A percentile compares a stretch with the other conserved stretches of the same genome.
Evolutionary conservation across 768 basidiomycete genomes (phyloP).

Genomic region (Kwoniella sp.): DNA sequence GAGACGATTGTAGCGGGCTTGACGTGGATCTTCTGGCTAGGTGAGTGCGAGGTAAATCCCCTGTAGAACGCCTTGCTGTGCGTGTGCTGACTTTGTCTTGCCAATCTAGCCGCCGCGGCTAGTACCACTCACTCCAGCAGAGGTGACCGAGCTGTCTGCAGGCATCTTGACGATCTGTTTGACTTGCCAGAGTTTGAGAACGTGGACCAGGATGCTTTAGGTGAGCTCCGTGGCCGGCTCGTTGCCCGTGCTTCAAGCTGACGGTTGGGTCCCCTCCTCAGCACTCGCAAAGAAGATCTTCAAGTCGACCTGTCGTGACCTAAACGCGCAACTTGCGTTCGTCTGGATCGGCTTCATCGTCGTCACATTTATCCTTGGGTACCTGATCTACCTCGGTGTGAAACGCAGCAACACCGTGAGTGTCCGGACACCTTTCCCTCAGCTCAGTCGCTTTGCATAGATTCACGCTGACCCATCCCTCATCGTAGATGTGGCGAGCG

Average conservation of each 20-base stretch:
- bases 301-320: conserved; percentile 34
- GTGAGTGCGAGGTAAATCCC: conserved; percentile 20
- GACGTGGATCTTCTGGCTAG: conserved; percentile 40
- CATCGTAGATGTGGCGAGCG: conserved; percentile 19
- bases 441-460: background rate
- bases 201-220: conserved; percentile 19
- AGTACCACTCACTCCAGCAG: conserved; percentile 27
- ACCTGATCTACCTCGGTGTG: conserved; percentile 25
- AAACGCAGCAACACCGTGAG: conserved; percentile 14
- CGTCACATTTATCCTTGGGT: conserved; percentile 16
- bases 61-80: too few relatives aligned
- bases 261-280: background rate
- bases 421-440: background rate
- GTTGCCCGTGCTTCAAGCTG: background rate
- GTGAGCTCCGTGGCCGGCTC: conserved; percentile 7
- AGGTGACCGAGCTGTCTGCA: conserved; percentile 36
- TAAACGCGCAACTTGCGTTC: conserved; percentile 40
- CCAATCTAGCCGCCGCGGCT: conserved; percentile 24
- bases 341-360: conserved; percentile 37
- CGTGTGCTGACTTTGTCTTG: background rate
- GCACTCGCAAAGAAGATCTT: conserved; percentile 33
- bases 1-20: conserved; percentile 11
- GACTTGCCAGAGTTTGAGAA: conserved; percentile 34
- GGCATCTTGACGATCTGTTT: conserved; percentile 36
- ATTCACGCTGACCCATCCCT: background rate